Conservation (phyloP, 495 filamentous ascomycete genomes). For the Staphylotrichum longicolle region DNA sequence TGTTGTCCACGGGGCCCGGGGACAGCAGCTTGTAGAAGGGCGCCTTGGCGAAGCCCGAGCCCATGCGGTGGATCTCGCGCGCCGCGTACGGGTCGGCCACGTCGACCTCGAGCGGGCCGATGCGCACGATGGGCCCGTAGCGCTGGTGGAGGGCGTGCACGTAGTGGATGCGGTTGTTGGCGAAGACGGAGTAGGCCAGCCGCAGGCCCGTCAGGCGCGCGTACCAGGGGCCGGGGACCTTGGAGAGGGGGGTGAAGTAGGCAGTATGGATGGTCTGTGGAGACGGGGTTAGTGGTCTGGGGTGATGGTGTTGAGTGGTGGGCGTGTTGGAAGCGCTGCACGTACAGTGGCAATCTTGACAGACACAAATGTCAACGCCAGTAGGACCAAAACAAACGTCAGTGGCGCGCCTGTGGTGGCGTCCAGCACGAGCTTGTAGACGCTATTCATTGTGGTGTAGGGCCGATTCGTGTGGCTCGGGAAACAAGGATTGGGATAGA, state of each 20-base stretch:
- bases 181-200: slow-evolving; percentile 14
- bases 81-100: slow-evolving; percentile 51
- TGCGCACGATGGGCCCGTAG: slow-evolving; percentile 55
- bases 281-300: background rate
- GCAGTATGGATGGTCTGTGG: slow-evolving; percentile 43
- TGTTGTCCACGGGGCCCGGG: slow-evolving; percentile 16
- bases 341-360: slow-evolving; percentile 7
- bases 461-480: no score
- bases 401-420: background rate
- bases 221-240: slow-evolving; percentile 50
- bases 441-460: background rate
- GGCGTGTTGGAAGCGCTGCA: background rate
- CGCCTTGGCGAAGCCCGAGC: slow-evolving; percentile 21
- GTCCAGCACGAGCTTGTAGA: background rate
- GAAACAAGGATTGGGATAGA: no score
- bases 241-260: slow-evolving; percentile 49
- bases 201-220: slow-evolving; percentile 45
- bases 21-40: slow-evolving; percentile 19
- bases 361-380: background rate
- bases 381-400: background rate
- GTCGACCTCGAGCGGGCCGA: slow-evolving; percentile 53
- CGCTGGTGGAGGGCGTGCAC: slow-evolving; percentile 40
- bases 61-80: slow-evolving; percentile 51
- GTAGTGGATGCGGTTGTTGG: slow-evolving; percentile 21
- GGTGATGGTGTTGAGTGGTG: no score